Conservation (phyloP, 148 eudicot species). For the Tetragonia tetragonoides region DNA sequence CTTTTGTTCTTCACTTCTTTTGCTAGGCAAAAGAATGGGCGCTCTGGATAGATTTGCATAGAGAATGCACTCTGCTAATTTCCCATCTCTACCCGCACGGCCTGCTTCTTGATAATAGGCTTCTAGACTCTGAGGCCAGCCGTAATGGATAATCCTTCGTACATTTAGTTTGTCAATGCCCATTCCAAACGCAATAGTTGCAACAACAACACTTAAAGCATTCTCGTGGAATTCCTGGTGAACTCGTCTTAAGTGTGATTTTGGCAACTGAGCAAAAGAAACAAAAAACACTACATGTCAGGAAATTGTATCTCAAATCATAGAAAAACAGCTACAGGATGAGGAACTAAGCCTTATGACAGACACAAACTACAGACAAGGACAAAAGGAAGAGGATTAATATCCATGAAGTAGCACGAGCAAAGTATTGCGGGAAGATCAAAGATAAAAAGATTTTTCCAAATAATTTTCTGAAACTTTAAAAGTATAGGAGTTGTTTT, state of each 20-base stretch:
- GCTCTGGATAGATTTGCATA: constrained; percentile 61
- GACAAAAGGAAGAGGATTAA: neutral
- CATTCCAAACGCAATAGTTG: constrained; percentile 96
- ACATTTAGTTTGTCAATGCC: constrained; percentile 89
- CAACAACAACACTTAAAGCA: constrained; percentile 71
- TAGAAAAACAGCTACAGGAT: neutral
- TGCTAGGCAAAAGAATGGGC: constrained; percentile 77
- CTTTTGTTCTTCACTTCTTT: constrained; percentile 70
- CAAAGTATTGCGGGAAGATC: neutral
- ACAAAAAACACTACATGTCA: neutral
- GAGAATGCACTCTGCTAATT: constrained; percentile 72
- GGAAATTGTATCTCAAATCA: constrained; percentile 1
- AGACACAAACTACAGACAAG: neutral
- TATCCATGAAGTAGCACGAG: neutral
- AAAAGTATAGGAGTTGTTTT: neutral
- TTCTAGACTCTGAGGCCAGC: constrained; percentile 97
- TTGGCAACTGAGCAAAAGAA: constrained; percentile 55
- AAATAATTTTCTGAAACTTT: neutral
- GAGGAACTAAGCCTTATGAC: neutral
- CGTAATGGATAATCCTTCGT: constrained; percentile 83
- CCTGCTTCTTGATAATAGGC: constrained; percentile 99
- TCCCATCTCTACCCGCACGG: constrained; percentile 90
- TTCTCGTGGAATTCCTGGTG: constrained; percentile 82
- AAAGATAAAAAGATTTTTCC: neutral
- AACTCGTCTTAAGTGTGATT: constrained; percentile 75